Percentiles rank a stretch among this genome's conserved stretches.
Evolutionary conservation across 177 flowering plant genomes (phyloP).

Genomic region (Tripterygium wilfordii): DNA sequence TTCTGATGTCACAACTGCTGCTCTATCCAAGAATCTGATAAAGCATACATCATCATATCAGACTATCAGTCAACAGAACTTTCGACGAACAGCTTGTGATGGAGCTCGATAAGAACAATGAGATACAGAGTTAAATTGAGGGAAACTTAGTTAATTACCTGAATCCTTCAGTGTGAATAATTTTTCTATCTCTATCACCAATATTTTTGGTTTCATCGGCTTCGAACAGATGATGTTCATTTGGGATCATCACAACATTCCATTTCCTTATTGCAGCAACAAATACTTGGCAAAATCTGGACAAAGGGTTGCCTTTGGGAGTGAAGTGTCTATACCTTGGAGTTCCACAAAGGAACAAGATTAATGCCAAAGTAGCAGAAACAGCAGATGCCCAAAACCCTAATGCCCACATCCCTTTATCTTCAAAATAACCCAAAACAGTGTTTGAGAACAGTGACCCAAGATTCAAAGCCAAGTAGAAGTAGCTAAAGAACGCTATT

Average conservation of each 20-base stretch:
- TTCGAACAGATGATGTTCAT: slow-evolving; percentile 25
- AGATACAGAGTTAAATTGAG: too few relatives aligned
- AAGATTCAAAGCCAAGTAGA: slow-evolving; percentile 51
- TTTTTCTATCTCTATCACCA: slow-evolving; percentile 19
- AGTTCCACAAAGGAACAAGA: slow-evolving; percentile 37
- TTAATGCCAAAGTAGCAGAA: slow-evolving; percentile 35
- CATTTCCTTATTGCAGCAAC: slow-evolving; percentile 42
- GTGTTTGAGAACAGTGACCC: slow-evolving; percentile 60
- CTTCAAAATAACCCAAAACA: slow-evolving; percentile 41
- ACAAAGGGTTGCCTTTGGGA: slow-evolving; percentile 42
- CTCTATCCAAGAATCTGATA: slow-evolving; percentile 48
- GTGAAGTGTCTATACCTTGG: slow-evolving; percentile 41
- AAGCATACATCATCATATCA: too few relatives aligned
- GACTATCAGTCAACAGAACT: too few relatives aligned
- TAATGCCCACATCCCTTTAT: slow-evolving; percentile 39
- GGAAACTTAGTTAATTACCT: slow-evolving; percentile 19
- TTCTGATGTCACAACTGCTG: slow-evolving; percentile 30
- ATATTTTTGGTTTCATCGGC: slow-evolving; percentile 8
- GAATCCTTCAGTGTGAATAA: slow-evolving; percentile 47
- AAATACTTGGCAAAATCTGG: slow-evolving; percentile 41
- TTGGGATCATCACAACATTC: slow-evolving; percentile 13
- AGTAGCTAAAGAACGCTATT: slow-evolving; percentile 52
- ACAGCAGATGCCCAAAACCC: slow-evolving; percentile 49
- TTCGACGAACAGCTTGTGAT: too few relatives aligned
- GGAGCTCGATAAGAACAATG: too few relatives aligned